Conservation (phyloP, 2,329 filamentous ascomycete genomes). For the Sclerotinia subarctica region DNA sequence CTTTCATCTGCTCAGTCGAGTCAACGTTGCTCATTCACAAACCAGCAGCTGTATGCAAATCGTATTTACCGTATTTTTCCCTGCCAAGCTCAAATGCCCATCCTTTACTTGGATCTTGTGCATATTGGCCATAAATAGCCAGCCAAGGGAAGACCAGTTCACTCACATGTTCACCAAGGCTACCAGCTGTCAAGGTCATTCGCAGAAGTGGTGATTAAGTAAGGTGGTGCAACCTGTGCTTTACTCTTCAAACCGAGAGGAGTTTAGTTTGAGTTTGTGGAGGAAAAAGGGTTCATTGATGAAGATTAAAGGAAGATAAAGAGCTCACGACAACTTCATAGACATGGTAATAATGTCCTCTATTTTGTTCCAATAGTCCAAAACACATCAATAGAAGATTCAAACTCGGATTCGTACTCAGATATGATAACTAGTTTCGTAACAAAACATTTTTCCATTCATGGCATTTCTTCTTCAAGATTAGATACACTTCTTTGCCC, state of each 20-base stretch:
- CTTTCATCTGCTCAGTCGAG: not conserved
- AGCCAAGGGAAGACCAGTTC: not conserved
- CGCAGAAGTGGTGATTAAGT: not conserved
- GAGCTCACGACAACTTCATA: not conserved
- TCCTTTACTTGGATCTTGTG: not conserved
- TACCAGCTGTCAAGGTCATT: not conserved
- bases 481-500: too few species aligned
- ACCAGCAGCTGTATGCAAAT: not conserved
- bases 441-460: not conserved
- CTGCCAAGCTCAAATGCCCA: conserved; percentile 1
- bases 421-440: not conserved
- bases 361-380: not conserved
- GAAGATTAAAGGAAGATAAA: not conserved
- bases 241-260: not conserved
- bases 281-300: not conserved
- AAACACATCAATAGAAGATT: not conserved
- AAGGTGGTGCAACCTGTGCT: not conserved
- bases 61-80: not conserved
- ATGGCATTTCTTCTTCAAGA: conserved; percentile 1
- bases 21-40: not conserved
- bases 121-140: not conserved
- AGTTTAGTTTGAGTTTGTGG: not conserved
- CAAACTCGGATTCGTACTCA: not conserved
- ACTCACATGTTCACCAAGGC: not conserved
- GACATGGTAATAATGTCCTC: not conserved